These are phyloP conservation scores for Spizellomyces punctatus DNA, from an alignment of 192 early-diverging fungal species.

Conservation along the genomic window DNA sequence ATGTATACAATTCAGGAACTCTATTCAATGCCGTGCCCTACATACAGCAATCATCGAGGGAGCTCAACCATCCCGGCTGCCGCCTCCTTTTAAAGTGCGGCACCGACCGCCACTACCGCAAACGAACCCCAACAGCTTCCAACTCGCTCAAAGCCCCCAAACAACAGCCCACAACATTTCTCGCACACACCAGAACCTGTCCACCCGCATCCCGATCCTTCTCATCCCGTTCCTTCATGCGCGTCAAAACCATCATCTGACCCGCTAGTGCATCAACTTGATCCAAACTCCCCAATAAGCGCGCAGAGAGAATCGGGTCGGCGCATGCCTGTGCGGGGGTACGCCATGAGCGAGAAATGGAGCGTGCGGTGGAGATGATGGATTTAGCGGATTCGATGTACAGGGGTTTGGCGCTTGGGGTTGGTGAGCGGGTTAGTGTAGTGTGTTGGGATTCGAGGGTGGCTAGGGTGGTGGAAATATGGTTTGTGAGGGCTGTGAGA, in stretches of 20 bases:
- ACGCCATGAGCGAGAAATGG: slow-evolving; percentile 18
- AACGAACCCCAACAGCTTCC: slow-evolving; percentile 20
- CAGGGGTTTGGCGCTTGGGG: slow-evolving; percentile 4
- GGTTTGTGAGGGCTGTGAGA: slow-evolving; percentile 25
- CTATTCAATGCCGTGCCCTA: no score
- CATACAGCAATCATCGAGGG: no score
- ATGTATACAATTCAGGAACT: no score
- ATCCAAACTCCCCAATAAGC: slow-evolving; percentile 8
- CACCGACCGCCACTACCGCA: neutral
- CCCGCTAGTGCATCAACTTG: slow-evolving; percentile 23
- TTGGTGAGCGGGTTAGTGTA: slow-evolving; percentile 14
- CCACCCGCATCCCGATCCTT: slow-evolving; percentile 30
- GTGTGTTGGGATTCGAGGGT: slow-evolving; percentile 13
- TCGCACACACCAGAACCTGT: slow-evolving; percentile 21
- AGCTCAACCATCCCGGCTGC: no score
- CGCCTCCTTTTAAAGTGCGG: no score
- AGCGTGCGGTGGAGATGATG: slow-evolving; percentile 18
- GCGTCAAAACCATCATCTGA: slow-evolving; percentile 26
- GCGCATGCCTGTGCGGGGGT: slow-evolving; percentile 19
- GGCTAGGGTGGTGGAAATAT: neutral
- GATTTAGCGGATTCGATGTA: slow-evolving; percentile 27
- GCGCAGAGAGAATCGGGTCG: slow-evolving; percentile 23
- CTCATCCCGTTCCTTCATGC: slow-evolving; percentile 25
- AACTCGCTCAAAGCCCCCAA: slow-evolving; percentile 30
- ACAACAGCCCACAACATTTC: slow-evolving; percentile 20